Base-by-base conservation (phyloP, 768 basidiomycete species). In the Rubroboletus pulcherrimus region DNA sequence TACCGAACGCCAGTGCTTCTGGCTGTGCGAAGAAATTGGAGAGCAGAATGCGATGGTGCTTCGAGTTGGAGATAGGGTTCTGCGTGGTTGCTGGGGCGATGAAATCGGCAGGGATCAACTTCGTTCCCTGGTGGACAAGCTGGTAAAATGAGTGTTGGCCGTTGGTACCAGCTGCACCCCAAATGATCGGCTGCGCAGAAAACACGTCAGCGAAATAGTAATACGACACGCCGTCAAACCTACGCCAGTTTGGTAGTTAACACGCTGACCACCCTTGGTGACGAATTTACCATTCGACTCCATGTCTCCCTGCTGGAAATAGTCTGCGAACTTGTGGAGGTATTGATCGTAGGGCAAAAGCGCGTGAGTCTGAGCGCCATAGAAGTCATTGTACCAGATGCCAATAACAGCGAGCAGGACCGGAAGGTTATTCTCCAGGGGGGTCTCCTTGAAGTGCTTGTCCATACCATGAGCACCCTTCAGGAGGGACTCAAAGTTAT, bases 271-370 rank as follows among this genome's bases (percentile, higher is more conserved):
- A 56, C 84, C 80, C 77, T 98, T 99, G 62, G 97, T 98, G 59
- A 98, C 82, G 53, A 84, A 91, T 78, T 98, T 99, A 54, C 97
- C 97, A 72, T 99, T 98, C 24, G 93, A 97, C 75, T 99, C 97
- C 97, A 99, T 99, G 73, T 99, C 97, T 44, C 95, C 96, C 73
- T 98, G 97, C 73, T 98, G 97, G 91, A 99, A 99, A 79, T 98
- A 98, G 74, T 99, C 97, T 37, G 97, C 96, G 65, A 99, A 99
- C 73, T 96, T 97, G 82, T 98, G 92, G 60, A 99, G 78, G 75
- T 99, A 99, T 72, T 99, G 97, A 74, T 99, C 97, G 68, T 99
- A 99, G 0, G 97, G 97, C 41, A 99, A 81, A 40, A 99, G 81
- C 3, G 89, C 92, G 61, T 96, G 91, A 4, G 97, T 98, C 75